Evolutionary conservation across 805 yeast genomes (phyloP), one percentile per base, ranked within the genome.

Genomic region (Jamesozyma piceae): DNA sequence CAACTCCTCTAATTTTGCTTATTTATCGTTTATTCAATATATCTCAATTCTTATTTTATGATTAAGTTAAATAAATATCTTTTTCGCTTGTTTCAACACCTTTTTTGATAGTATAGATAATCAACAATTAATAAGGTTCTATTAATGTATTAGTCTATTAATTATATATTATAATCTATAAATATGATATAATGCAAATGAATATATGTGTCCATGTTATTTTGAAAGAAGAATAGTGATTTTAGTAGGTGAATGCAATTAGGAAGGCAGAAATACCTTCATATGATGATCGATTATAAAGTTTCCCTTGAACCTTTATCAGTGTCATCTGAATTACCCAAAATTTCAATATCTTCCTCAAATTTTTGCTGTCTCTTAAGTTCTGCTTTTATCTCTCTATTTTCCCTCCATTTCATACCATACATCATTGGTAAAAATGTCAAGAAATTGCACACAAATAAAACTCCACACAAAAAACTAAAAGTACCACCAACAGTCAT

Each of bases 401-500:
- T 43, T 15, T 45, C 42, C 36, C 58, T 57, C 69, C 69, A 66
- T 42, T 53, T 51, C 58, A 61, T 50, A 17, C 68, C 71, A 38
- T 60, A 60, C 21, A 50, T 54, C 60, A 66, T 54, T 8, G 70
- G 69, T 14, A 67, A 49, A 18, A 58, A 50, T 15, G 66, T 46
- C 21, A 54, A 18, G 14, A 52, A 46, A 21, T 60, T 60, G 0
- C 59, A 54, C 11, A 59, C 27, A 15, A 64, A 34, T 21, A 73
- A 64, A 4, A 80, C 37, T 0, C 73, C 82, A 9, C 80, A 76
- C 68, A 83, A 62, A 17, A 87, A 66, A 0, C 90, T 77, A 55
- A 78, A 83, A 0, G 84, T 73, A 10, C 95, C 92, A 1, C 95
- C 95, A 5, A 76, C 60, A 0, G 78, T 75, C 73, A 87, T 66